Conservation (phyloP, 139 green algal genomes). For the Haematococcus lacustris region DNA sequence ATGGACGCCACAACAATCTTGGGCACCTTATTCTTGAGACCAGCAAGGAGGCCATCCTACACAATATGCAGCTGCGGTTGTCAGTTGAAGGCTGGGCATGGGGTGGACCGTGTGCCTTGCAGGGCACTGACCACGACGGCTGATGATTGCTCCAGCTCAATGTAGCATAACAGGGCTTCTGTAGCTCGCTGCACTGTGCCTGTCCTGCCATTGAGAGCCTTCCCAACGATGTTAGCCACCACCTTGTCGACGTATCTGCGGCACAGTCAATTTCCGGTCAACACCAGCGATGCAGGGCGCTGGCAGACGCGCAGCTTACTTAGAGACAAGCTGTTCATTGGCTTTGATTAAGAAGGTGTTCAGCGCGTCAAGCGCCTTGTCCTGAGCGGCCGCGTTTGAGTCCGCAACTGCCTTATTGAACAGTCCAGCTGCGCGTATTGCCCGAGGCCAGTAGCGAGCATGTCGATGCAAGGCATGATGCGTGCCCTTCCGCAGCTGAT, state of each 20-base stretch:
- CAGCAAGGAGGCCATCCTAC: constrained; percentile 42
- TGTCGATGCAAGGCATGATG: no score
- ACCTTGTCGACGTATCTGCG: constrained; percentile 35
- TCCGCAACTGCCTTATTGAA: constrained; percentile 77
- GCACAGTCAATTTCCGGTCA: background rate
- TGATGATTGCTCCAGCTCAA: constrained; percentile 75
- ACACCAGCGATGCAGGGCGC: background rate
- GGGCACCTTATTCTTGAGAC: constrained; percentile 78
- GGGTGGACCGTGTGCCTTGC: no score
- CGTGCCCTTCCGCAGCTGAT: no score
- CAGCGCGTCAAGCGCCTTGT: constrained; percentile 84
- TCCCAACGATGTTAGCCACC: constrained; percentile 56
- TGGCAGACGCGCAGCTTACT: constrained; percentile 12
- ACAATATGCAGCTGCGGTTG: background rate
- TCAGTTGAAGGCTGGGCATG: background rate
- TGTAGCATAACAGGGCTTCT: constrained; percentile 63
- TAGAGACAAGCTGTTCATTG: constrained; percentile 40
- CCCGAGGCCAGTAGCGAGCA: no score
- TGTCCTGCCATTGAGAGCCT: constrained; percentile 76
- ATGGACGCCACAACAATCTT: constrained; percentile 78
- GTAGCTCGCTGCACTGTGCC: constrained; percentile 60
- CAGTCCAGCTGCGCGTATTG: constrained; percentile 68
- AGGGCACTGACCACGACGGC: constrained; percentile 3
- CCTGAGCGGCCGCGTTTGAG: constrained; percentile 80
- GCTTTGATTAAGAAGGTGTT: constrained; percentile 49